These are phyloP conservation scores for Inonotus obliquus DNA, from an alignment of 1,284 basidiomycete species.

Conservation along the genomic window DNA sequence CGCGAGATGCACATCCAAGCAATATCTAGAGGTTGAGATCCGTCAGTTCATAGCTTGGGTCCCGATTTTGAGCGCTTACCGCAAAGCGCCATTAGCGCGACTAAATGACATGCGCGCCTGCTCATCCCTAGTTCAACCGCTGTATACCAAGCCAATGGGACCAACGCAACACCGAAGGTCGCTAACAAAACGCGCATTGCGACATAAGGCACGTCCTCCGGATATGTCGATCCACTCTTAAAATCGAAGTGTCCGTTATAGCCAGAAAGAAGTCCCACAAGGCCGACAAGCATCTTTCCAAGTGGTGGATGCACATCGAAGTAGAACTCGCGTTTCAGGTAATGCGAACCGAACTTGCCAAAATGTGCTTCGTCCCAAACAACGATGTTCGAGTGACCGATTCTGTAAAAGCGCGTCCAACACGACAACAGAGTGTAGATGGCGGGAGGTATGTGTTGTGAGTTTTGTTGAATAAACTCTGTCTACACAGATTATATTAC, in stretches of 20 bases:
- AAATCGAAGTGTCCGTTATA: slow-evolving; percentile 94
- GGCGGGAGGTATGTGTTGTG: slow-evolving; percentile 76
- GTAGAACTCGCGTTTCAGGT: slow-evolving; percentile 94
- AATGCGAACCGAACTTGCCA: slow-evolving; percentile 95
- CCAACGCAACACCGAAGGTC: slow-evolving; percentile 91
- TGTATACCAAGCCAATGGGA: slow-evolving; percentile 95
- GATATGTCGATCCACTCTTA: slow-evolving; percentile 88
- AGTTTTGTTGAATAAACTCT: slow-evolving; percentile 79
- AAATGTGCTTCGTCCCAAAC: slow-evolving; percentile 99
- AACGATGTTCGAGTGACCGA: slow-evolving; percentile 84
- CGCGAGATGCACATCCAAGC: slow-evolving; percentile 96
- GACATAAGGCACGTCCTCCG: slow-evolving; percentile 83
- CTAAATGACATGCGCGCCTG: slow-evolving; percentile 83
- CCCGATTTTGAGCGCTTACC: slow-evolving; percentile 46
- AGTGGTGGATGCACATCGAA: slow-evolving; percentile 97
- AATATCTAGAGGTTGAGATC: slow-evolving; percentile 57
- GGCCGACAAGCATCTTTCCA: slow-evolving; percentile 97
- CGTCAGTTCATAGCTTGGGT: not conserved
- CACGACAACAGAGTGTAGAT: slow-evolving; percentile 92
- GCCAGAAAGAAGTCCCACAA: slow-evolving; percentile 87
- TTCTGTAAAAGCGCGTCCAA: slow-evolving; percentile 92
- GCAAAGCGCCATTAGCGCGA: slow-evolving; percentile 89
- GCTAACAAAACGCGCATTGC: slow-evolving; percentile 96
- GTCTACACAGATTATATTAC: slow-evolving; percentile 38
- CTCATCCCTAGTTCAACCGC: slow-evolving; percentile 94